Evolutionary conservation across 73 alveolate species (phyloP).

Genomic region (Paramecium octaurelia): DNA sequence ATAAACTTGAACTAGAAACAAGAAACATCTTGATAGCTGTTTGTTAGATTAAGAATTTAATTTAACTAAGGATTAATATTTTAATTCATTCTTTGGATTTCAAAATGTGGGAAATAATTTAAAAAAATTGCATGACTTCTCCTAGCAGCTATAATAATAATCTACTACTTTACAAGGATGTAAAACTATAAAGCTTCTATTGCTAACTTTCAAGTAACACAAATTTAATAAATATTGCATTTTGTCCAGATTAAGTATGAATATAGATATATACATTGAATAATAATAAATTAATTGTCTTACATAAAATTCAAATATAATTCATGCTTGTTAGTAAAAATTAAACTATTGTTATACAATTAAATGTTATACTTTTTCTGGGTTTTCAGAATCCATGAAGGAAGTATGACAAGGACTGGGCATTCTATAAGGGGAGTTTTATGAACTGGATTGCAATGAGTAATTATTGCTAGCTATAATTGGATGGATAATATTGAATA

Average conservation of each 20-base stretch:
- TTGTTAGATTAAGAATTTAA: no score
- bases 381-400: not conserved
- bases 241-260: not conserved
- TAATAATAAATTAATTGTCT: not conserved
- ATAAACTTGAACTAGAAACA: not conserved
- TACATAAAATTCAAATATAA: not conserved
- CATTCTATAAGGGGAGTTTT: constrained; percentile 27
- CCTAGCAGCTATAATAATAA: not conserved
- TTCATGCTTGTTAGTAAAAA: not conserved
- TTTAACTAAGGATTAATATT: no score
- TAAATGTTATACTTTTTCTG: not conserved
- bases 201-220: not conserved
- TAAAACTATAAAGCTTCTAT: not conserved
- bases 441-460: not conserved
- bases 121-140: no score
- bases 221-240: not conserved
- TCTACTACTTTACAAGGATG: not conserved
- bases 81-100: no score
- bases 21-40: not conserved
- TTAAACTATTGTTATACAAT: not conserved
- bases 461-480: constrained; percentile 11
- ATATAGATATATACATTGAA: not conserved
- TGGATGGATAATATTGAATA: not conserved
- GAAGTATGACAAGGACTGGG: not conserved
- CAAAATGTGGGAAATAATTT: no score